phyloP scores from a whole-genome alignment of 768 basidiomycete genomes.

The Galerina sulciceps region DNA sequence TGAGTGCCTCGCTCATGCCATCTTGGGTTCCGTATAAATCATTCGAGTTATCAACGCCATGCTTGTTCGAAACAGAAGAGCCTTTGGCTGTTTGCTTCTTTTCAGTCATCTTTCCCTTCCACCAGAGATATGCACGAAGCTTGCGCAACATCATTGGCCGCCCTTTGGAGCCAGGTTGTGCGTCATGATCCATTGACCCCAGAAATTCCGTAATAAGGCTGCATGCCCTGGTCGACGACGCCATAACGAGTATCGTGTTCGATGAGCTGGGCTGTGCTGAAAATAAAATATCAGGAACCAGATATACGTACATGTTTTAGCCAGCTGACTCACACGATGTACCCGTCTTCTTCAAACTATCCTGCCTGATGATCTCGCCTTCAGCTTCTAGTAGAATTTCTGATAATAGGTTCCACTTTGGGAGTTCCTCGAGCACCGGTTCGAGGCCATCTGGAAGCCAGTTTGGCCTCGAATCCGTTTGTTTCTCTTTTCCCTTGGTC shows the following conservation, averaged over 20 bases:
- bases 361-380: constrained; percentile 73
- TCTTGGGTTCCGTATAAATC: constrained; percentile 32
- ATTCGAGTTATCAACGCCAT: constrained; percentile 25
- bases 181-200: constrained; percentile 59
- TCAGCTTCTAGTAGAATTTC: constrained; percentile 93
- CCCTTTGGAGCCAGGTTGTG: constrained; percentile 66
- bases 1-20: constrained; percentile 72
- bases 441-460: constrained; percentile 84
- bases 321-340: constrained; percentile 21
- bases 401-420: constrained; percentile 88
- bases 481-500: constrained; percentile 22
- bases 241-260: constrained; percentile 88
- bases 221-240: constrained; percentile 77
- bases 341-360: constrained; percentile 37
- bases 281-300: background rate
- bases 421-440: constrained; percentile 90
- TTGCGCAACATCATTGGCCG: constrained; percentile 80
- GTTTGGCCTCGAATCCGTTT: constrained; percentile 37
- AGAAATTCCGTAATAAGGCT: constrained; percentile 82
- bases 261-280: constrained; percentile 51
- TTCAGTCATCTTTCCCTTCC: constrained; percentile 66
- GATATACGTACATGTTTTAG: background rate
- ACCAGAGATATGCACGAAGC: constrained; percentile 74
- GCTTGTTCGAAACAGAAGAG: constrained; percentile 22
- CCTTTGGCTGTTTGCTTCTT: constrained; percentile 39